These are phyloP conservation scores for Hypoxylon subgilvum DNA, from an alignment of 495 filamentous ascomycete species.

Conservation along the genomic window DNA sequence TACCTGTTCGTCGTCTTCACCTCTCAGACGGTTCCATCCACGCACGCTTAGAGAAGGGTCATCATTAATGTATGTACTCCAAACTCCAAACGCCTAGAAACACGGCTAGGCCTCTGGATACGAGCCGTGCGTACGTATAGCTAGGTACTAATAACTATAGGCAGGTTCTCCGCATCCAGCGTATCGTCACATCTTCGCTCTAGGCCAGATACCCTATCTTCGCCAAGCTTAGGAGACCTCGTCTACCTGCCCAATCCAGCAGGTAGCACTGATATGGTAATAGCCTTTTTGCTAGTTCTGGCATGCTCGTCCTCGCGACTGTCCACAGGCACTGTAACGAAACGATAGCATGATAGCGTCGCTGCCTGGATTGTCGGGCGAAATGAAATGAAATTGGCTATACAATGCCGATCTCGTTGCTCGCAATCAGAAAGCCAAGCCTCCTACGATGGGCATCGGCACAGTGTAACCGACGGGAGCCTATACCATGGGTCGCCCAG, in stretches of 20 bases:
- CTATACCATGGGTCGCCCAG: neutral
- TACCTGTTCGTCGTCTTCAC: too few species aligned
- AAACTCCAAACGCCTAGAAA: too few species aligned
- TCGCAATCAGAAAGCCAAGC: conserved; percentile 22
- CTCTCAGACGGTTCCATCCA: too few species aligned
- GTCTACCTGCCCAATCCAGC: conserved; percentile 31
- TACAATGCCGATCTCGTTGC: too few species aligned
- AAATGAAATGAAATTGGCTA: neutral
- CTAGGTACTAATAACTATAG: too few species aligned
- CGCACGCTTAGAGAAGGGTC: too few species aligned
- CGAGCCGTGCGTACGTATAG: too few species aligned
- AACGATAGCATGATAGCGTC: neutral
- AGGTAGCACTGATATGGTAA: conserved; percentile 22
- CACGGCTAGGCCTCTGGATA: too few species aligned
- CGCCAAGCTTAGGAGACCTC: conserved; percentile 22
- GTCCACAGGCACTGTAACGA: neutral
- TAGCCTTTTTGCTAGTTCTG: conserved; percentile 8
- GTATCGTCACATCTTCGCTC: neutral
- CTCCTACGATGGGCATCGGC: conserved; percentile 14
- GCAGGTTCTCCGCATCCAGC: conserved; percentile 24
- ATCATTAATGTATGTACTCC: too few species aligned
- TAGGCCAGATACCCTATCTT: conserved; percentile 17
- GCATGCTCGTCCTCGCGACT: conserved; percentile 1
- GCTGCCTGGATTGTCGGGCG: neutral
- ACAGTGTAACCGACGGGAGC: conserved; percentile 14